Evolutionary conservation across 768 basidiomycete species (phyloP).

Genomic region (Pleurotus pulmonarius): DNA sequence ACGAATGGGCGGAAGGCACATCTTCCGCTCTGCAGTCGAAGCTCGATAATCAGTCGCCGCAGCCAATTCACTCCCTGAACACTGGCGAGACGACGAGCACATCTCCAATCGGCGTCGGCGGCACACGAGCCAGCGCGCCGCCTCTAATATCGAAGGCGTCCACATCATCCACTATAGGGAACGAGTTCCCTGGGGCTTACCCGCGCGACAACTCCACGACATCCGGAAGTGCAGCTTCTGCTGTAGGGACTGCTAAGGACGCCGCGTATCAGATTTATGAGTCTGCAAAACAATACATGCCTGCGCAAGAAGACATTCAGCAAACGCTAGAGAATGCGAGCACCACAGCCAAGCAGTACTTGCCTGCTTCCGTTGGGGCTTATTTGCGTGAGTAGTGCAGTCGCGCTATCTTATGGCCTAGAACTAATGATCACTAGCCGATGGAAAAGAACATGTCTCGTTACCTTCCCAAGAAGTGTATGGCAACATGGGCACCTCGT

Average conservation of each 20-base stretch:
- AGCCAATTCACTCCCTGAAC: background rate
- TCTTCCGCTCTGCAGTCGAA: background rate
- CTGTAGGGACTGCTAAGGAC: background rate
- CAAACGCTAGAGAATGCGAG: conserved; percentile 15
- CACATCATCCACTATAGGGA: conserved; percentile 1
- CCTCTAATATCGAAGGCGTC: background rate
- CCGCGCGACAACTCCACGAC: conserved; percentile 1
- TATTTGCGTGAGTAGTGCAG: conserved; percentile 12
- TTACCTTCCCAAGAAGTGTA: conserved; percentile 5
- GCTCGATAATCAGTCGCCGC: background rate
- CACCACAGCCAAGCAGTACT: conserved; percentile 18
- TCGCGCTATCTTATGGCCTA: background rate
- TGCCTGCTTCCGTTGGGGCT: conserved; percentile 9
- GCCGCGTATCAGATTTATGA: conserved; percentile 2
- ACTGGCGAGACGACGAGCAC: background rate
- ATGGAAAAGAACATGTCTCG: background rate
- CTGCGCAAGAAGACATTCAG: conserved; percentile 17
- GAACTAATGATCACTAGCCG: background rate
- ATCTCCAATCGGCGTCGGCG: background rate
- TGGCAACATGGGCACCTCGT: conserved; percentile 10
- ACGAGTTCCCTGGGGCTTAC: conserved; percentile 11
- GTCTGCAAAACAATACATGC: conserved; percentile 17
- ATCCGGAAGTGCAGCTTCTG: background rate
- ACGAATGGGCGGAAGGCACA: conserved; percentile 8
- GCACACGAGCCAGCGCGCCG: background rate